Conservation (phyloP, 2,329 filamentous ascomycete genomes). For the Blumeria hordei region DNA sequence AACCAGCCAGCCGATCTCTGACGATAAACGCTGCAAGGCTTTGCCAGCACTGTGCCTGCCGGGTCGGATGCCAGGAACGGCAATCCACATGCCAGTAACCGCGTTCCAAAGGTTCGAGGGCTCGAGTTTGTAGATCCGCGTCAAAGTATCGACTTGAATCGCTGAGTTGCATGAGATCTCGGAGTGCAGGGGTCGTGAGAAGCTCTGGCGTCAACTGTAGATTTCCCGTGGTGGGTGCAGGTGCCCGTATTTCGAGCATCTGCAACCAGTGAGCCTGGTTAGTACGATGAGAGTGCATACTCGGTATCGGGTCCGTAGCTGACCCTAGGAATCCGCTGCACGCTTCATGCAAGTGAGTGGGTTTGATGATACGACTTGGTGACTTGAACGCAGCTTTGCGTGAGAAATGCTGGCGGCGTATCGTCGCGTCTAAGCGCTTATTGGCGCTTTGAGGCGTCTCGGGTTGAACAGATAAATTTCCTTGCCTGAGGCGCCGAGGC, state of each 20-base stretch:
- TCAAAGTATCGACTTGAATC: slow-evolving; percentile 27
- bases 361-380: no score
- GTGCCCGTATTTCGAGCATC: slow-evolving; percentile 25
- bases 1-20: slow-evolving; percentile 31
- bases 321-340: no score
- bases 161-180: slow-evolving; percentile 23
- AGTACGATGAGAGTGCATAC: no score
- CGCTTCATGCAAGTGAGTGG: no score
- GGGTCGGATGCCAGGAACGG: slow-evolving; percentile 23
- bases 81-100: slow-evolving; percentile 54
- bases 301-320: no score
- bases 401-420: no score
- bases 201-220: slow-evolving; percentile 20
- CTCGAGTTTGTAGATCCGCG: slow-evolving; percentile 18
- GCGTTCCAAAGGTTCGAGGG: slow-evolving; percentile 36
- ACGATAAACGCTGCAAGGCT: slow-evolving; percentile 35
- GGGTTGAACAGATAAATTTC: no score
- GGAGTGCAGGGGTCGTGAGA: slow-evolving; percentile 33
- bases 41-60: slow-evolving; percentile 32
- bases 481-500: no score
- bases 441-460: no score
- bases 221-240: slow-evolving; percentile 26
- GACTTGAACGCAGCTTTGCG: no score
- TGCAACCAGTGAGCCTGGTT: not conserved
- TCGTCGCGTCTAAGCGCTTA: no score